These are phyloP conservation scores for Trichoderma endophyticum DNA, from an alignment of 2,329 filamentous ascomycete genomes.

Conservation along the genomic window DNA sequence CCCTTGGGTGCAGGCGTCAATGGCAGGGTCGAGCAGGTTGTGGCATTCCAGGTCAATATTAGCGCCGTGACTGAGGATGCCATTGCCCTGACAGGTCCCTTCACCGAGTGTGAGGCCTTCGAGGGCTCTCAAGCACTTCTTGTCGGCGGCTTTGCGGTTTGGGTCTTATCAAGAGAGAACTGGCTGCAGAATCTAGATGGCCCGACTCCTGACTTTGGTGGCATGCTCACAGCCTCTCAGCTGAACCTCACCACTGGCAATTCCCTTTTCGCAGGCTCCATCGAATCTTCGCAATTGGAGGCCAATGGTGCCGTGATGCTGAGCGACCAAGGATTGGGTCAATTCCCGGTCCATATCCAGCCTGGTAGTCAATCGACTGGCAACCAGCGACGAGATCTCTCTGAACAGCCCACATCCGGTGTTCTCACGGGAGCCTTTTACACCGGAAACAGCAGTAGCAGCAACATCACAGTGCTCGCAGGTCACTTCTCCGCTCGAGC, in stretches of 20 bases:
- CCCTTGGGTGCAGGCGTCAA: slow-evolving; percentile 83
- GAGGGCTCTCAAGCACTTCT: slow-evolving; percentile 57
- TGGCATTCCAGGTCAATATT: slow-evolving; percentile 76
- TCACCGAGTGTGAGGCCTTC: slow-evolving; percentile 69
- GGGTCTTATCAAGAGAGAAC: slow-evolving; percentile 80
- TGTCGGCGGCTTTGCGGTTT: slow-evolving; percentile 79
- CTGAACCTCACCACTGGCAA: slow-evolving; percentile 61
- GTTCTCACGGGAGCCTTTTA: slow-evolving; percentile 81
- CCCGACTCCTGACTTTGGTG: slow-evolving; percentile 63
- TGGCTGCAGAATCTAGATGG: slow-evolving; percentile 81
- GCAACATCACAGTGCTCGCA: slow-evolving; percentile 82
- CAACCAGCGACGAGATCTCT: slow-evolving; percentile 44
- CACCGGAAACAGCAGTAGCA: slow-evolving; percentile 64
- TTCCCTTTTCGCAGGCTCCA: slow-evolving; percentile 77
- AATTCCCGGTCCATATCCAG: slow-evolving; percentile 57
- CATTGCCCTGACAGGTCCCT: slow-evolving; percentile 77
- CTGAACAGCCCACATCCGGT: slow-evolving; percentile 52
- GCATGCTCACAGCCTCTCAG: slow-evolving; percentile 66
- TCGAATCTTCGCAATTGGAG: slow-evolving; percentile 71
- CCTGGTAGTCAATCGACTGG: slow-evolving; percentile 29
- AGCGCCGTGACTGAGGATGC: slow-evolving; percentile 67
- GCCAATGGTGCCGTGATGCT: slow-evolving; percentile 72
- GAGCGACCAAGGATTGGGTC: slow-evolving; percentile 48
- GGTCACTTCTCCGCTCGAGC: slow-evolving; percentile 75
- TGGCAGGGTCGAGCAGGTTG: slow-evolving; percentile 70